Evolutionary conservation across 75 land plant genomes (phyloP), one percentile per base, ranked within the genome.

Genomic region (Cunninghamia lanceolata): DNA sequence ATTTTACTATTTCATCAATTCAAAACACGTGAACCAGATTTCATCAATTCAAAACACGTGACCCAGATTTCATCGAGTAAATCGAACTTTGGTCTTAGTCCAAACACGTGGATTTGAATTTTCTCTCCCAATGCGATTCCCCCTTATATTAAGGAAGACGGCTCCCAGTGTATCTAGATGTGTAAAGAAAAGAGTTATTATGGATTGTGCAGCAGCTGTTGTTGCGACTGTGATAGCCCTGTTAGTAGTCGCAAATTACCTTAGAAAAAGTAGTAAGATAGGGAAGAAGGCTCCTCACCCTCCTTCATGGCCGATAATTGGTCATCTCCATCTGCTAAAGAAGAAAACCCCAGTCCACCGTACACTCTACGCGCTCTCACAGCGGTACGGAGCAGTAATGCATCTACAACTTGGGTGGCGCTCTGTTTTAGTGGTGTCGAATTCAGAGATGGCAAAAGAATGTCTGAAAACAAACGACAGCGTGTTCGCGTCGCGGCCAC

Each of bases 401-500:
- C 50, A 19, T 53, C 80, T 91, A n/a, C 54, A 78, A 1, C 83
- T 93, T 25, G 94, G 94, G 0, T 89, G 54, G 40, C 88, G 87
- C 32, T 79, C 38, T 0, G 35, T 39, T 5, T 42, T 86, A 66
- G 86, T 86, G 25, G 56, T 81, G 9, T 42, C 47, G 38, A 82
- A 85, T 17, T 79, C 43, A 3, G 84, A 38, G 28, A 21, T 73
- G 13, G 86, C 86, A 19, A 30, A 76, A 32, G 39, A 85, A 28
- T 66, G 71, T 39, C 84, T 85, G 17, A 82, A 36, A 25, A 38
- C 59, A 11, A 89, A 90, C 89, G 94, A 92, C 88, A 6, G 87
- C 43, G 68, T 84, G 4, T 91, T 93, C 82, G 91, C 92, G 7
- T 86, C 88, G 84, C 88, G 94, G 35, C 94, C 94, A 32, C 50